phyloP scores from a whole-genome alignment of 2,329 filamentous ascomycete genomes.

The Colletotrichum salicis region DNA sequence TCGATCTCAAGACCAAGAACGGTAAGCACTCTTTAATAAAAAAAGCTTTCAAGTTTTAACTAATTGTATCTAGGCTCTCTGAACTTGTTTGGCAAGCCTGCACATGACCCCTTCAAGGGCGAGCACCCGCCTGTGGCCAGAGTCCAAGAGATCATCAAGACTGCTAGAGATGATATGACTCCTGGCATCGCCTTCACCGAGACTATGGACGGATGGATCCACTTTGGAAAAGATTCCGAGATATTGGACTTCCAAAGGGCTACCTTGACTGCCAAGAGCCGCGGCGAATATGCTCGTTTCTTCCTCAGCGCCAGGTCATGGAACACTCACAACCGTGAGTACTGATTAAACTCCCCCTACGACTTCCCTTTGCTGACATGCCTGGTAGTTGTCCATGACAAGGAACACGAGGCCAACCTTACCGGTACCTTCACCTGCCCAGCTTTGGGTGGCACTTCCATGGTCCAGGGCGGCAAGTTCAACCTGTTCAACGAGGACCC shows the following conservation, averaged over 20 bases:
- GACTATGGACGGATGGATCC: conserved; percentile 72
- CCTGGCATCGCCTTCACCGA: conserved; percentile 70
- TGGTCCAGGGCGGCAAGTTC: conserved; percentile 68
- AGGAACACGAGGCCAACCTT: conserved; percentile 62
- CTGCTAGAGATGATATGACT: conserved; percentile 55
- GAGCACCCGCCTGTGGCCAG: conserved; percentile 47
- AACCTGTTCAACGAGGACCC: conserved; percentile 67
- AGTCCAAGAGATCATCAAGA: conserved; percentile 51
- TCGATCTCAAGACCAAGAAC: conserved; percentile 57
- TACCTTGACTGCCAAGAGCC: conserved; percentile 60
- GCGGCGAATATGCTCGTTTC: conserved; percentile 66
- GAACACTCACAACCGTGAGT: conserved; percentile 52
- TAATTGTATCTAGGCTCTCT: conserved; percentile 47
- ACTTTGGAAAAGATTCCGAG: conserved; percentile 55
- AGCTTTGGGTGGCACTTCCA: conserved; percentile 65
- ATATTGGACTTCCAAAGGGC: conserved; percentile 63
- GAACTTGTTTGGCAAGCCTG: conserved; percentile 66
- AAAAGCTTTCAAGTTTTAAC: accelerated
- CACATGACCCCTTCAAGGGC: conserved; percentile 36
- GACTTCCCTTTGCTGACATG: conserved; percentile 31
- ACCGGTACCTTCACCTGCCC: conserved; percentile 70
- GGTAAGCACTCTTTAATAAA: not conserved
- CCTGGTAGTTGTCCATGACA: conserved; percentile 53
- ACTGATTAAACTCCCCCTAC: not conserved
- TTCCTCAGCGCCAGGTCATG: conserved; percentile 68